Evolutionary conservation across 345 rosid genomes (phyloP), one percentile per base, ranked within the genome.

Genomic region (Luvunga scandens): DNA sequence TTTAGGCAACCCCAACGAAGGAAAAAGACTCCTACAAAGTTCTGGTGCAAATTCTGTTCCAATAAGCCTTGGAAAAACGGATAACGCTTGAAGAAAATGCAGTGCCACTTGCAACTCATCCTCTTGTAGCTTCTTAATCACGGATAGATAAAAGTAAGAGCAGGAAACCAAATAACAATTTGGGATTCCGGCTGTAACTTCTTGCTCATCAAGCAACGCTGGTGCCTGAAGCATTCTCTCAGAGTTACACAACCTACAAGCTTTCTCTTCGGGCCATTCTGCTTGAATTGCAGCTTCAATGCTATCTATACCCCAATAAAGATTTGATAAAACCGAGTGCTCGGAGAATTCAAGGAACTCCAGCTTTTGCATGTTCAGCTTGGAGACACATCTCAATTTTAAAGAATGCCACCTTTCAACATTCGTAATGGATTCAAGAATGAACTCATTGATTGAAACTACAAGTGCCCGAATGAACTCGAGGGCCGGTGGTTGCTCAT

Each of bases 221-320:
- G 98, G 98, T 27, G 88, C 90, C 84, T 95, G 98, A 68, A 93
- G 98, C 95, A 90, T 81, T 77, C 79, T 83, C 89, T 95, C 98
- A 2, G 95, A 83, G 68, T 89, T 88, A 65, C 69, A 79, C 16
- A 93, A 72, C 75, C 65, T 67, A 39, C 72, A 61, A 12, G 75
- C 42, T 53, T 78, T 85, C 79, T 88, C 88, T 59, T 84, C 90
- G 0, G 84, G 75, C 36, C 57, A 72, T 45, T 82, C 81, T 1
- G 84, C 85, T 25, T 78, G 84, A 55, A 90, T 77, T 27, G 91
- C 95, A 13, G 86, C 83, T 83, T 90, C 94, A 57, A 91, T 90
- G 76, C 83, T 81, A 6, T 89, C 85, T 12, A 95, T 87, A 18
- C 92, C 98, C 97, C 95, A 87, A 42, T 87, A 93, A 38, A 95